phyloP scores from a whole-genome alignment of 805 yeast species.

The Teunomyces aglyptinius region DNA sequence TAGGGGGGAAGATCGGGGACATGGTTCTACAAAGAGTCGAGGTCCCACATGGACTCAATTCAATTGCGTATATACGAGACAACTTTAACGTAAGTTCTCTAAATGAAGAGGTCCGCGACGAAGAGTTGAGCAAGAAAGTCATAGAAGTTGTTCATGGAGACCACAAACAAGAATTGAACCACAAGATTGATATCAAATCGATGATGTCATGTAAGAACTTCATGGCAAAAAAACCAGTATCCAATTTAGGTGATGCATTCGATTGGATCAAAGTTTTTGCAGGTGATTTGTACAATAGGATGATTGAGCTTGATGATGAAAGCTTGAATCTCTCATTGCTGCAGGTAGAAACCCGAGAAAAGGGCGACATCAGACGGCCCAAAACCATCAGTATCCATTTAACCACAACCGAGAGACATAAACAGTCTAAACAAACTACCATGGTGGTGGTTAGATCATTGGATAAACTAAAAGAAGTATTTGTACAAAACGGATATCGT shows the following conservation, averaged over 20 bases:
- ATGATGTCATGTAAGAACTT: conserved; percentile 90
- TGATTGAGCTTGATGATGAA: conserved; percentile 76
- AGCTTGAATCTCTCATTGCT: conserved; percentile 27
- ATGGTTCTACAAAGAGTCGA: conserved; percentile 48
- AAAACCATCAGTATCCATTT: conserved; percentile 48
- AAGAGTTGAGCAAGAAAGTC: conserved; percentile 52
- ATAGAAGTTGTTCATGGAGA: conserved; percentile 66
- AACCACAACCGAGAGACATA: conserved; percentile 18
- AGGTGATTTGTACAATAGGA: conserved; percentile 70
- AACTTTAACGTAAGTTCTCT: conserved; percentile 34
- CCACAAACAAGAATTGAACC: conserved; percentile 50
- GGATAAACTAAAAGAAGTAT: conserved; percentile 24
- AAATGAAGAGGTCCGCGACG: conserved; percentile 28
- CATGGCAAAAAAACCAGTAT: conserved; percentile 51
- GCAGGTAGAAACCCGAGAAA: conserved; percentile 21
- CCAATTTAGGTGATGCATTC: conserved; percentile 51
- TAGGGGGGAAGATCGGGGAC: conserved; percentile 89
- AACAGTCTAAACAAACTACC: conserved; percentile 43
- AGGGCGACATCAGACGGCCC: conserved; percentile 45
- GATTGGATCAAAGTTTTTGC: conserved; percentile 84
- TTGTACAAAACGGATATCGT: conserved; percentile 25
- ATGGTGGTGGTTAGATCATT: conserved; percentile 36
- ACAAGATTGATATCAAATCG: conserved; percentile 66
- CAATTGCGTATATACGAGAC: conserved; percentile 47
- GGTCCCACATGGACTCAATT: conserved; percentile 49